Percentiles rank a stretch among this genome's conserved stretches.
Evolutionary conservation across 352 stramenopile species (phyloP).

Genomic region (Globisporangium yorkense): DNA sequence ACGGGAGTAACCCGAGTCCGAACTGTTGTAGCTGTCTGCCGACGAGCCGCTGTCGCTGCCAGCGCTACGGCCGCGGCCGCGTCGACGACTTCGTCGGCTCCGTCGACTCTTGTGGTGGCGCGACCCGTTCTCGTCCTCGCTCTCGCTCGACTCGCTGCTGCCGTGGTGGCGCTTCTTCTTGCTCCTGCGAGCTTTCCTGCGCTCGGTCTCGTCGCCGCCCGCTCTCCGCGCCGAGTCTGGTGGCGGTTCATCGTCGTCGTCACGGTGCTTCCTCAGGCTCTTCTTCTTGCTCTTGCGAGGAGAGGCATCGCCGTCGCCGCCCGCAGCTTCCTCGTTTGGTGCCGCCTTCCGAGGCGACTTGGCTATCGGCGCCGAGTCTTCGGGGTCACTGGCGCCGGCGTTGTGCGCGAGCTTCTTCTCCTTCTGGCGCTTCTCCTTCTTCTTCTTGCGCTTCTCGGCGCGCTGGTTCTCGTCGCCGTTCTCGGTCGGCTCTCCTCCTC

Average conservation of each 20-base stretch:
- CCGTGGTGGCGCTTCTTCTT: constrained; percentile 42
- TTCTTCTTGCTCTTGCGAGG: constrained; percentile 72
- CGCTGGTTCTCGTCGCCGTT: constrained; percentile 27
- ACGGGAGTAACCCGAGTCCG: constrained; percentile 31
- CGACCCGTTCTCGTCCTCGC: constrained; percentile 16
- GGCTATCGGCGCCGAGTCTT: constrained; percentile 20
- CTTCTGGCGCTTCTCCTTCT: constrained; percentile 45
- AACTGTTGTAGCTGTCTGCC: constrained; percentile 41
- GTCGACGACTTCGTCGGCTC: constrained; percentile 18
- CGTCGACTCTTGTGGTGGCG: constrained; percentile 20
- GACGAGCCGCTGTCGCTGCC: constrained; percentile 43
- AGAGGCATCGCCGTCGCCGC: constrained; percentile 16
- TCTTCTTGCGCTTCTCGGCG: constrained; percentile 48
- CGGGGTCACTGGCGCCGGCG: constrained; percentile 24
- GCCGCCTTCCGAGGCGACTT: constrained; percentile 33
- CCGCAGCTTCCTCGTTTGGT: constrained; percentile 1
- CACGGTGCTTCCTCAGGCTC: constrained; percentile 25
- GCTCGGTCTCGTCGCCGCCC: constrained; percentile 15
- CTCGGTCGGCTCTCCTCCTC: constrained; percentile 5
- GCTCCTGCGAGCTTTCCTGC: constrained; percentile 26
- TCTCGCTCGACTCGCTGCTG: constrained; percentile 46
- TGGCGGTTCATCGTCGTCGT: constrained; percentile 10
- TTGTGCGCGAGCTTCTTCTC: constrained; percentile 24
- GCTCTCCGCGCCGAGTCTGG: constrained; percentile 1
- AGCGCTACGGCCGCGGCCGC: constrained; percentile 6